Evolutionary conservation across 2,329 filamentous ascomycete genomes (phyloP).

Genomic region (Diaporthe citrichinensis): DNA sequence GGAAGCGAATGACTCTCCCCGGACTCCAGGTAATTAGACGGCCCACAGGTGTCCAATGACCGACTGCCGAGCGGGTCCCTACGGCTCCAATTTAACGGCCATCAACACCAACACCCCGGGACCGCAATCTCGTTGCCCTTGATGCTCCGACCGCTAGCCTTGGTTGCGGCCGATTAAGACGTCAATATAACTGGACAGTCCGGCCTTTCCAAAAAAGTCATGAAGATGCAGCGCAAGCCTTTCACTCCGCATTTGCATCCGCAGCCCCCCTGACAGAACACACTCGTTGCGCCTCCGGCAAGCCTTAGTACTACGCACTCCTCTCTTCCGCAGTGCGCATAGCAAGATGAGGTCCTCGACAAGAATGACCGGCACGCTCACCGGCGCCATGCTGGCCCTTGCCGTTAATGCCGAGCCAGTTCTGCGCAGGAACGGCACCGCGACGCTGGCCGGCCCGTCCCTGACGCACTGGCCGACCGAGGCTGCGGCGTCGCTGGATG

Average conservation of each 20-base stretch:
- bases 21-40: slow-evolving; percentile 14
- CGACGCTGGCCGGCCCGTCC: slow-evolving; percentile 40
- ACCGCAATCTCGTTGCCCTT: slow-evolving; percentile 29
- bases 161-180: slow-evolving; percentile 11
- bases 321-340: neutral
- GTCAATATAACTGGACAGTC: neutral
- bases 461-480: slow-evolving; percentile 54
- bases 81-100: slow-evolving; percentile 18
- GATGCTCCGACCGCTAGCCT: slow-evolving; percentile 8
- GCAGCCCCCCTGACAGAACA: neutral
- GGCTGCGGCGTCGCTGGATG: slow-evolving; percentile 53
- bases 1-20: slow-evolving; percentile 25
- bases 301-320: neutral
- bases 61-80: slow-evolving; percentile 25
- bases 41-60: slow-evolving; percentile 20
- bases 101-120: slow-evolving; percentile 27
- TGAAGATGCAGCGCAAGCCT: neutral
- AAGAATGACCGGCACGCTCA: slow-evolving; percentile 21
- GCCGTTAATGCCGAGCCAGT: slow-evolving; percentile 23
- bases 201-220: neutral
- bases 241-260: neutral
- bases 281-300: neutral
- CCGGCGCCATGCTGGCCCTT: slow-evolving; percentile 29
- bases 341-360: slow-evolving; percentile 19
- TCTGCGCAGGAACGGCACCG: slow-evolving; percentile 8